These are phyloP conservation scores for Kurtzmaniella natalensis DNA, from an alignment of 1,139 yeast genomes.

Conservation along the genomic window DNA sequence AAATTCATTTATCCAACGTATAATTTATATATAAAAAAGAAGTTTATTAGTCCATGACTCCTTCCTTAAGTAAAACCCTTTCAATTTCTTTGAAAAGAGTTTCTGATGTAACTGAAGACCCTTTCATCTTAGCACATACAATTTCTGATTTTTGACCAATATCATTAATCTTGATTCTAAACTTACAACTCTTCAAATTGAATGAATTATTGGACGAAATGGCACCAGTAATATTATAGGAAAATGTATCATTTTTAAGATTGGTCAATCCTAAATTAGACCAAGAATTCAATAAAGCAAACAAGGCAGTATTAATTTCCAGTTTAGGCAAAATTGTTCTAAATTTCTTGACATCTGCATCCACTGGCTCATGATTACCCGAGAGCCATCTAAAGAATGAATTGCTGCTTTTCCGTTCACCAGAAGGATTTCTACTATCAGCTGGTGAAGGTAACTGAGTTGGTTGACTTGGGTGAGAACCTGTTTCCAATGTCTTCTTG, in stretches of 20 bases:
- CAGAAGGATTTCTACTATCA: conserved; percentile 27
- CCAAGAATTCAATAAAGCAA: conserved; percentile 64
- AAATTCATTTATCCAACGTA: conserved; percentile 2
- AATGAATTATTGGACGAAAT: conserved; percentile 59
- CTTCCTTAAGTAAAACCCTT: conserved; percentile 44
- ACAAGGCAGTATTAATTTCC: conserved; percentile 63
- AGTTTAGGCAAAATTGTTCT: conserved; percentile 45
- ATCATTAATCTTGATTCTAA: conserved; percentile 50
- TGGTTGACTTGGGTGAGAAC: no score
- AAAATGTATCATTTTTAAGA: conserved; percentile 42
- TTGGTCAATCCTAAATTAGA: conserved; percentile 64
- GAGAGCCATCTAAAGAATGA: conserved; percentile 46
- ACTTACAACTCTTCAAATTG: conserved; percentile 60
- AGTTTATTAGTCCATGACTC: conserved; percentile 34
- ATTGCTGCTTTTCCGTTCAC: conserved; percentile 27
- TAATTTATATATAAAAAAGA: conserved; percentile 5
- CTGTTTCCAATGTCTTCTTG: conserved; percentile 33
- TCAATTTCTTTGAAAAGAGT: conserved; percentile 45
- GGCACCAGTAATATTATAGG: conserved; percentile 51
- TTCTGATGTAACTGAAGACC: conserved; percentile 38
- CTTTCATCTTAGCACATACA: conserved; percentile 43
- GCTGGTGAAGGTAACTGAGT: conserved; percentile 39
- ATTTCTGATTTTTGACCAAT: conserved; percentile 41
- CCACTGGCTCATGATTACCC: conserved; percentile 17
- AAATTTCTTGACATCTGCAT: conserved; percentile 30